Evolutionary conservation across 1,139 yeast species (phyloP).

Genomic region (Kodamaea plutei): DNA sequence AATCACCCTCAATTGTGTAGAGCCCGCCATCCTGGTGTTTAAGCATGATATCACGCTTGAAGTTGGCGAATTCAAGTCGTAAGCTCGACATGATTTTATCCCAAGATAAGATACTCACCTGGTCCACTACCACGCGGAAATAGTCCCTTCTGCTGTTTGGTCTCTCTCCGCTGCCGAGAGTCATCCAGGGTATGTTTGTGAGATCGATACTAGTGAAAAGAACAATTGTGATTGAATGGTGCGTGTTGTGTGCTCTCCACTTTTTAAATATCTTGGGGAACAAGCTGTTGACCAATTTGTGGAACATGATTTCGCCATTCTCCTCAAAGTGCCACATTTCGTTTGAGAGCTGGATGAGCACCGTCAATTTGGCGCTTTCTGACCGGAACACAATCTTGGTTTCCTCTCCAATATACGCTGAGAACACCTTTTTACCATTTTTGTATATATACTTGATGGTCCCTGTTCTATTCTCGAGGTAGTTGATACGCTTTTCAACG

Average conservation of each 20-base stretch:
- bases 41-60: constrained; percentile 66
- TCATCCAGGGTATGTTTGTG: constrained; percentile 52
- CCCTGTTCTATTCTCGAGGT: constrained; percentile 57
- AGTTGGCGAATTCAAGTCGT: constrained; percentile 78
- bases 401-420: constrained; percentile 62
- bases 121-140: constrained; percentile 93
- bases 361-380: constrained; percentile 80
- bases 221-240: constrained; percentile 88
- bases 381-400: constrained; percentile 85
- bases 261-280: constrained; percentile 85
- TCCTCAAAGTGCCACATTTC: constrained; percentile 99
- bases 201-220: constrained; percentile 79
- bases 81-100: constrained; percentile 85
- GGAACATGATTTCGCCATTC: constrained; percentile 90
- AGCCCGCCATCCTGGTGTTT: constrained; percentile 38
- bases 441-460: constrained; percentile 64
- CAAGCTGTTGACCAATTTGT: constrained; percentile 83
- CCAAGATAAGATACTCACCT: constrained; percentile 85
- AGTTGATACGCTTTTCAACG: constrained; percentile 60
- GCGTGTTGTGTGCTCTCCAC: constrained; percentile 84
- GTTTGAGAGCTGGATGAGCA: constrained; percentile 80
- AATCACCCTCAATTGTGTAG: constrained; percentile 48
- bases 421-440: constrained; percentile 62
- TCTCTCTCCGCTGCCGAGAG: constrained; percentile 67
- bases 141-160: constrained; percentile 70